Evolutionary conservation across 176 grass and related monocot species (phyloP).

Genomic region (Themeda triandra): DNA sequence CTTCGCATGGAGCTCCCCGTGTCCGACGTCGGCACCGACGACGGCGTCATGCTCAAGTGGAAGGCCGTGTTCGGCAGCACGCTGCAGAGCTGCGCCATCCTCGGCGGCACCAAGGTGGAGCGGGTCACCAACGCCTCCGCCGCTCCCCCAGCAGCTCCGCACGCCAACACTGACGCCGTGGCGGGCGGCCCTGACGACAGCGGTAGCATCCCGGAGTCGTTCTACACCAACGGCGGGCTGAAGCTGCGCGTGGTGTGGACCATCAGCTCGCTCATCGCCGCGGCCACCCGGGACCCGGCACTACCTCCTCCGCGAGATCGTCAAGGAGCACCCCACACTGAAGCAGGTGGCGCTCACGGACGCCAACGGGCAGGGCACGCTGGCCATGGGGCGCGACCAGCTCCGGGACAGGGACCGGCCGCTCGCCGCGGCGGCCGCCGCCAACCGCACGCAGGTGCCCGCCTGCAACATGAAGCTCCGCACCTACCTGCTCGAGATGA

Average conservation of each 20-base stretch:
- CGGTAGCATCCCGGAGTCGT: conserved; percentile 68
- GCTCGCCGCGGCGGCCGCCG: conserved; percentile 41
- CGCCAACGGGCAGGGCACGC: conserved; percentile 64
- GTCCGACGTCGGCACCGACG: conserved; percentile 63
- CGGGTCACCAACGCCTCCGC: background rate
- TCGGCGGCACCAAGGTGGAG: conserved; percentile 64
- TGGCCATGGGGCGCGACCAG: conserved; percentile 55
- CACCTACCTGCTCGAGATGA: conserved; percentile 85
- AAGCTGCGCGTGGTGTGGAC: conserved; percentile 80
- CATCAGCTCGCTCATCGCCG: conserved; percentile 79
- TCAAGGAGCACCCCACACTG: conserved; percentile 77
- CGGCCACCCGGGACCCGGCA: conserved; percentile 73
- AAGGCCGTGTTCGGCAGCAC: conserved; percentile 72
- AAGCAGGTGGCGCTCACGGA: conserved; percentile 61
- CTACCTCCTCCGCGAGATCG: conserved; percentile 77
- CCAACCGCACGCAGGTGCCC: conserved; percentile 71
- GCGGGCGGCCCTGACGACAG: conserved; percentile 8
- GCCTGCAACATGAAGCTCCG: conserved; percentile 88
- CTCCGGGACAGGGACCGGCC: conserved; percentile 67
- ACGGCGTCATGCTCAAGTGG: conserved; percentile 56
- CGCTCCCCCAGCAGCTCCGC: background rate
- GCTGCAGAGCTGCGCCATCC: conserved; percentile 67
- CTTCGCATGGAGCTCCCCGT: conserved; percentile 68
- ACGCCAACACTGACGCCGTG: background rate
- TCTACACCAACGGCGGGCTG: conserved; percentile 76